phyloP scores from a whole-genome alignment of 2,329 filamentous ascomycete genomes.

The Phaeosphaeriaceae sp. region DNA sequence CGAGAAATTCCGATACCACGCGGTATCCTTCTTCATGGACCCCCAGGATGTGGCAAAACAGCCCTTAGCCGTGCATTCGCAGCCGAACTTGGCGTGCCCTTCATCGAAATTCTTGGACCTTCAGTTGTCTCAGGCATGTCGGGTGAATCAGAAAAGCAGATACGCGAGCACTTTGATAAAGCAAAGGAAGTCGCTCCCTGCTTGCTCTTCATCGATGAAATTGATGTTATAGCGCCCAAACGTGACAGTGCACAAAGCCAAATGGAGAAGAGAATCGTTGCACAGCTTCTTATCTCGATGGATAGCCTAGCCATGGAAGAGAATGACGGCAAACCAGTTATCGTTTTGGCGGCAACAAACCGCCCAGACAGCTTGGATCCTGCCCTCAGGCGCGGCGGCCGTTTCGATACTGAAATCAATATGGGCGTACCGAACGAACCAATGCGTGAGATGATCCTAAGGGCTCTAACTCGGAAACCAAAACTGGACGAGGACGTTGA shows the following conservation, averaged over 20 bases:
- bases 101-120: constrained; percentile 81
- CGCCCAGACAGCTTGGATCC: constrained; percentile 85
- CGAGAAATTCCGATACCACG: constrained; percentile 73
- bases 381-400: constrained; percentile 72
- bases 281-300: constrained; percentile 86
- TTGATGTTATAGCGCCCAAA: constrained; percentile 89
- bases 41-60: constrained; percentile 86
- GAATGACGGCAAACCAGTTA: constrained; percentile 76
- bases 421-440: constrained; percentile 84
- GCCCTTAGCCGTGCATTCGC: constrained; percentile 82
- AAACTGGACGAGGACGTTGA: constrained; percentile 73
- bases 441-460: constrained; percentile 78
- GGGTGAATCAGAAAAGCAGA: constrained; percentile 85
- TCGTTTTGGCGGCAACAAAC: constrained; percentile 91
- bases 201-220: constrained; percentile 88
- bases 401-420: constrained; percentile 84
- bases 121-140: constrained; percentile 86
- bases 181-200: constrained; percentile 86
- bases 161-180: constrained; percentile 85
- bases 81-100: constrained; percentile 75
- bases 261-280: constrained; percentile 87
- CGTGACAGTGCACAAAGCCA: constrained; percentile 82
- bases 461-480: constrained; percentile 71
- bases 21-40: constrained; percentile 80
- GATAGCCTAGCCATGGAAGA: constrained; percentile 74